Evolutionary conservation across 768 basidiomycete genomes (phyloP).

Genomic region (Tylopilus subfusipes): DNA sequence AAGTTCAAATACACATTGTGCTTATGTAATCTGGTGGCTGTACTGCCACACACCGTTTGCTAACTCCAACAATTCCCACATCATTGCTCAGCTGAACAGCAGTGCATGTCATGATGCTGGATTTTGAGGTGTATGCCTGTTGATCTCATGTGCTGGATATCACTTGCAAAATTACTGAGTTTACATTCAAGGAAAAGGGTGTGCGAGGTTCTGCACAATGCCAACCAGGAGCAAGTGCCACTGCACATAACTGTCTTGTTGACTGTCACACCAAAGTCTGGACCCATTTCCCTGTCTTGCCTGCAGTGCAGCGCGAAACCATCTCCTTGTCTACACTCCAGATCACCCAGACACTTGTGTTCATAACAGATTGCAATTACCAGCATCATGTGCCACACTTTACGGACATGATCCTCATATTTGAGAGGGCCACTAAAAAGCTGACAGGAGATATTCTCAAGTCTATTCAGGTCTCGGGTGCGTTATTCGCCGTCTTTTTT

Average conservation of each 20-base stretch:
- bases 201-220: slow-evolving; percentile 13
- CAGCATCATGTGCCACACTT: slow-evolving; percentile 42
- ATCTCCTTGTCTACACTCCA: slow-evolving; percentile 34
- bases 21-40: too few species aligned
- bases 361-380: slow-evolving; percentile 40
- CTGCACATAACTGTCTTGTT: slow-evolving; percentile 47
- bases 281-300: slow-evolving; percentile 57
- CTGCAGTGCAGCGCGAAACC: slow-evolving; percentile 49
- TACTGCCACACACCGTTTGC: too few species aligned
- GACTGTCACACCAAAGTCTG: slow-evolving; percentile 56
- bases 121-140: slow-evolving; percentile 30
- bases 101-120: slow-evolving; percentile 43
- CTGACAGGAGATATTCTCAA: slow-evolving; percentile 45
- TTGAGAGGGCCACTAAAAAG: slow-evolving; percentile 49
- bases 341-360: slow-evolving; percentile 36
- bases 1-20: too few species aligned
- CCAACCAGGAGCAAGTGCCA: slow-evolving; percentile 4
- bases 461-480: slow-evolving; percentile 33
- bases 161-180: neutral
- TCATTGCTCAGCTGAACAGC: slow-evolving; percentile 43
- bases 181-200: slow-evolving; percentile 15
- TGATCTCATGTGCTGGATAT: slow-evolving; percentile 42
- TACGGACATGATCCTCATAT: slow-evolving; percentile 38
- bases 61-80: too few species aligned
- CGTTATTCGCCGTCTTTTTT: slow-evolving; percentile 27